Percentiles rank a stretch among this genome's conserved stretches.
Evolutionary conservation across 2,329 filamentous ascomycete species (phyloP).

Genomic region (Colletotrichum sp.): DNA sequence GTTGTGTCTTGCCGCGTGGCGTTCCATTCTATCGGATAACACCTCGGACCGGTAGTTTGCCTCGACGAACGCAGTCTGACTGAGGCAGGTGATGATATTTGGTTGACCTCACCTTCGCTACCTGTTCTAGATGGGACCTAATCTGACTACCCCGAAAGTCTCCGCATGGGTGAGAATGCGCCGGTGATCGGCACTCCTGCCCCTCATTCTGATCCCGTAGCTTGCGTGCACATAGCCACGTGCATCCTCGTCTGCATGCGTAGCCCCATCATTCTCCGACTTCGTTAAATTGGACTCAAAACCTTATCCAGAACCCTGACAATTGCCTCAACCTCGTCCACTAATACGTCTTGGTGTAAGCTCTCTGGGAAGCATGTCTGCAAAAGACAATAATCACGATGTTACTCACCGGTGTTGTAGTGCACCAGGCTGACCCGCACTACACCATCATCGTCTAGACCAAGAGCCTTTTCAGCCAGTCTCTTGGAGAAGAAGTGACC

Average conservation of each 20-base stretch:
- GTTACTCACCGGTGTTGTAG: conserved; percentile 68
- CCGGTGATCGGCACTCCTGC: background rate
- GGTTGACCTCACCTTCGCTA: background rate
- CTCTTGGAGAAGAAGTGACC: conserved; percentile 73
- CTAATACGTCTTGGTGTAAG: background rate
- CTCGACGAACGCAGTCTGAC: background rate
- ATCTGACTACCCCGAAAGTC: background rate
- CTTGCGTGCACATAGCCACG: background rate
- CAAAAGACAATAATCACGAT: background rate
- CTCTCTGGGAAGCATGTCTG: background rate
- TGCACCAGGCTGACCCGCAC: conserved; percentile 73
- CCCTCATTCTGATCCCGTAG: background rate
- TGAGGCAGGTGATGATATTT: background rate
- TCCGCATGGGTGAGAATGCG: background rate
- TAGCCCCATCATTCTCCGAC: background rate
- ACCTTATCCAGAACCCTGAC: background rate
- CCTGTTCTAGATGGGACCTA: background rate
- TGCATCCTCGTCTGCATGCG: background rate
- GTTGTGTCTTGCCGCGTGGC: background rate
- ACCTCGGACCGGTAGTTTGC: background rate
- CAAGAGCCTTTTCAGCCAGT: conserved; percentile 62
- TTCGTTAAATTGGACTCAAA: background rate
- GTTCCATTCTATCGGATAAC: background rate
- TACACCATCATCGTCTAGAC: conserved; percentile 62
- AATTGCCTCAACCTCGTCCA: background rate